Evolutionary conservation across 495 filamentous ascomycete species (phyloP), one percentile per base, ranked within the genome.

Genomic region (Aspergillus incahuasiensis): DNA sequence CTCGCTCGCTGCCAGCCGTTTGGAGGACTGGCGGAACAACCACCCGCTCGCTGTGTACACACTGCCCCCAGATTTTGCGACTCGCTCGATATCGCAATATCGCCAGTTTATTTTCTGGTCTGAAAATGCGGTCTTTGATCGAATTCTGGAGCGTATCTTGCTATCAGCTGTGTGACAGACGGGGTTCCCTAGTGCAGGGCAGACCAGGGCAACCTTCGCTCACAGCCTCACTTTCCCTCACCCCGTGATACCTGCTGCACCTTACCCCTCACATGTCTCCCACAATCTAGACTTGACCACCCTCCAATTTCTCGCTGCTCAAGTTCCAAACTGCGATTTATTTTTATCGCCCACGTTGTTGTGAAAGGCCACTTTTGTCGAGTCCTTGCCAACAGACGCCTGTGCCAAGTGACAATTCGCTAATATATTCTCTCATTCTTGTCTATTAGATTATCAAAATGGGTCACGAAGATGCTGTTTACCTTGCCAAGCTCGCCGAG

Each of bases 401-500:
- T 12, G 20, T 6, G 4, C 1, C 20, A 21, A 16, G 18, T 24
- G 46, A 38, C 6, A 6, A n/a, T 2, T 44, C 32, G 48, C 51
- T 55, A 55, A 55, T 41, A 19, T 46, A 22, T 2, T 42, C 25
- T 39, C n/a, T 53, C 18, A 15, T 24, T 25, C 18, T 60, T 39
- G 53, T 15, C 12, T 56, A 13, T 46, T 48, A 63, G 52, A 55
- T 42, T 58, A 66, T 76, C 80, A 95, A 79, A 77, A 97, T 97
- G 94, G 92, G 90, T 81, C 90, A 96, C 85, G 94, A 97, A 86
- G 91, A 98, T 79, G 91, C 92, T 70, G 94, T 98, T 66, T 98
- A 97, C 78, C 88, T 98, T 66, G 94, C 94, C 78, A 97, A 97
- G 90, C 87, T 98, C 71, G 95, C 95, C 71, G 94, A 98, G 87